Conservation (phyloP, 139 green algal species). For the Chlamydomonas sp. region DNA sequence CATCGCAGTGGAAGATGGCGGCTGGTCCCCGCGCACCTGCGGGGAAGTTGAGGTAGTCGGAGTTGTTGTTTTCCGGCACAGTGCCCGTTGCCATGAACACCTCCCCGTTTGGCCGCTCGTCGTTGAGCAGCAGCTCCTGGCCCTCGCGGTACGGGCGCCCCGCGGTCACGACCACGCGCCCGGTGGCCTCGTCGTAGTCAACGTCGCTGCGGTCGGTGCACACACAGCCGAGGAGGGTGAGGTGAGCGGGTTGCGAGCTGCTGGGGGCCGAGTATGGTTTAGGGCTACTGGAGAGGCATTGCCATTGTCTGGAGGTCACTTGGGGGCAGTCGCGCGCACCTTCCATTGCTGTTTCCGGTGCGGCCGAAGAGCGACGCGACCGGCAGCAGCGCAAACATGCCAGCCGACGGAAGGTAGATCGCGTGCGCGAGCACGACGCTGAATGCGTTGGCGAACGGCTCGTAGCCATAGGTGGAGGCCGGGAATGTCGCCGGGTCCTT, state of each 20-base stretch:
- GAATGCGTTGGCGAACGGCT: constrained; percentile 68
- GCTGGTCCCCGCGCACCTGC: no score
- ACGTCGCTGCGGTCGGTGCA: constrained; percentile 51
- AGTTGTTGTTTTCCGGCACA: constrained; percentile 58
- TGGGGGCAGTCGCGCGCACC: no score
- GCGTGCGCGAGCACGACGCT: constrained; percentile 68
- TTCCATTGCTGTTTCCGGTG: constrained; percentile 49
- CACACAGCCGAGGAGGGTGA: no score
- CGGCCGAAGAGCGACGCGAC: constrained; percentile 37
- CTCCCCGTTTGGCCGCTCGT: constrained; percentile 75
- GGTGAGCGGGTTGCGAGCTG: no score
- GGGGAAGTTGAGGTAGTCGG: constrained; percentile 52
- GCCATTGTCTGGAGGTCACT: no score
- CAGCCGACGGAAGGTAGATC: constrained; percentile 72
- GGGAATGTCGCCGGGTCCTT: constrained; percentile 25
- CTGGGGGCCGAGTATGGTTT: no score
- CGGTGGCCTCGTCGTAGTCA: constrained; percentile 63
- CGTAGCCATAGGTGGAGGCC: constrained; percentile 41
- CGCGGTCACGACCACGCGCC: constrained; percentile 53
- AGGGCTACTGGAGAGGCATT: no score
- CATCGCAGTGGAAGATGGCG: no score
- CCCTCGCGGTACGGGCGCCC: constrained; percentile 44
- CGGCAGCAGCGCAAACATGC: constrained; percentile 87
- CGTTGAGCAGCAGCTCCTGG: constrained; percentile 60
- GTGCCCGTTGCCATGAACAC: constrained; percentile 69